A percentile compares a stretch with the other conserved stretches of the same genome.
Conservation (phyloP, 148 eudicot species). For the Heliosperma pusillum region DNA sequence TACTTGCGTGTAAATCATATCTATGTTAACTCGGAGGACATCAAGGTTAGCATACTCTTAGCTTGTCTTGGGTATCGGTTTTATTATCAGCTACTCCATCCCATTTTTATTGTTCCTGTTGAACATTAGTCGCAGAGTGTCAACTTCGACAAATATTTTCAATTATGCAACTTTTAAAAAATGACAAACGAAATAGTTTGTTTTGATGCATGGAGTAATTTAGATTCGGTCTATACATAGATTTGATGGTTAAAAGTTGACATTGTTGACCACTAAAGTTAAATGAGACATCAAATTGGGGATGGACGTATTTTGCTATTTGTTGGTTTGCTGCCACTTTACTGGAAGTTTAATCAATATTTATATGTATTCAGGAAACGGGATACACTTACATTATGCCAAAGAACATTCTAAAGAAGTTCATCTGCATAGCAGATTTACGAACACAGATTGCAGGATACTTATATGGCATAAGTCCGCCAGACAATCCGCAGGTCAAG, state of each 20-base stretch:
- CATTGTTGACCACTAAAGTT: too few species aligned
- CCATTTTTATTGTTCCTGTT: too few species aligned
- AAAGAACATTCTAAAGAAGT: slow-evolving; percentile 93
- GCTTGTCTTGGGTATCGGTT: background rate
- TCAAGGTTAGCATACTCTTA: slow-evolving; percentile 55
- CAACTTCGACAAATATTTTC: too few species aligned
- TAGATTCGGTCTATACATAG: too few species aligned
- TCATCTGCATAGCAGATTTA: slow-evolving; percentile 93
- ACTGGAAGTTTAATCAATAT: background rate
- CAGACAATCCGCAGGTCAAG: slow-evolving; percentile 98
- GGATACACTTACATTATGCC: slow-evolving; percentile 99
- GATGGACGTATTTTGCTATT: background rate
- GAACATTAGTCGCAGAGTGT: too few species aligned
- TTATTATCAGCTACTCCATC: background rate
- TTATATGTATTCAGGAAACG: slow-evolving; percentile 58
- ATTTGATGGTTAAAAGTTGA: too few species aligned
- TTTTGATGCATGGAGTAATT: too few species aligned
- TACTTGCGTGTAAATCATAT: slow-evolving; percentile 97
- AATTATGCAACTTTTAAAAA: too few species aligned
- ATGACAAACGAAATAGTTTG: too few species aligned
- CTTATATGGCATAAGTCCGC: slow-evolving; percentile 94
- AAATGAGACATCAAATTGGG: too few species aligned
- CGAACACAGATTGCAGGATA: slow-evolving; percentile 96
- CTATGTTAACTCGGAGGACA: slow-evolving; percentile 97
- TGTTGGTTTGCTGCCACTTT: background rate